A percentile compares a stretch with the other conserved stretches of the same genome.
These are phyloP conservation scores for Geotrichum histeridarum DNA, from an alignment of 1,139 yeast species.

Conservation along the genomic window DNA sequence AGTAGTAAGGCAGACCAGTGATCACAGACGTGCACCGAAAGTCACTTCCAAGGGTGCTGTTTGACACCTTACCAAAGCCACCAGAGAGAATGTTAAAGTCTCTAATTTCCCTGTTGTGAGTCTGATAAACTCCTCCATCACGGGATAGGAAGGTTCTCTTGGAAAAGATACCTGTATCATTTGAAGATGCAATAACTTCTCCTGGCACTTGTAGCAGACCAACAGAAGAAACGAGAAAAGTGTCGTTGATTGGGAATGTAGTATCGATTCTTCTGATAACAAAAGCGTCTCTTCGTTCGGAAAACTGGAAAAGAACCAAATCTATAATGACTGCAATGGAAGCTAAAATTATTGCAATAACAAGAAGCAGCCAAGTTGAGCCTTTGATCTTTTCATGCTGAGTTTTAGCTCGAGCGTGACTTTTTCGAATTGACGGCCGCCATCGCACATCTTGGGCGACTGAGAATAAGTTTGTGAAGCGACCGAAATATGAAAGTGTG, in stretches of 20 bases:
- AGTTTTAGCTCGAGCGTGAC: background rate
- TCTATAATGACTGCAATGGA: background rate
- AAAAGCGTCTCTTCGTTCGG: background rate
- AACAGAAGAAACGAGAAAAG: background rate
- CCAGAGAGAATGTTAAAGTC: background rate
- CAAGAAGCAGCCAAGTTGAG: background rate
- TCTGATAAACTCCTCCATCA: background rate
- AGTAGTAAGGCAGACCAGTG: background rate
- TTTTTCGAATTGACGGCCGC: constrained; percentile 3
- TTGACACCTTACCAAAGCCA: background rate
- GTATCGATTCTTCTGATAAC: background rate
- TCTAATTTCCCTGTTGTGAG: background rate
- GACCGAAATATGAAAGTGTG: constrained; percentile 1
- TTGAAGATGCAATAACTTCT: background rate
- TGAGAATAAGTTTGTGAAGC: constrained; percentile 1
- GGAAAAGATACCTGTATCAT: background rate
- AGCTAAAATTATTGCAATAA: background rate
- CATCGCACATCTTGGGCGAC: constrained; percentile 6
- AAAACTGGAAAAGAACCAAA: constrained; percentile 6
- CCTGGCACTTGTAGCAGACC: background rate
- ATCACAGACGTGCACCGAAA: constrained; percentile 1
- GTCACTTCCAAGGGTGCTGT: background rate
- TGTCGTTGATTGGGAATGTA: background rate
- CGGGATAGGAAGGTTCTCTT: background rate
- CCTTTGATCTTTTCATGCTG: too few relatives aligned